Base-by-base conservation (phyloP, 1,284 basidiomycete genomes). In the Chiua sp. region DNA sequence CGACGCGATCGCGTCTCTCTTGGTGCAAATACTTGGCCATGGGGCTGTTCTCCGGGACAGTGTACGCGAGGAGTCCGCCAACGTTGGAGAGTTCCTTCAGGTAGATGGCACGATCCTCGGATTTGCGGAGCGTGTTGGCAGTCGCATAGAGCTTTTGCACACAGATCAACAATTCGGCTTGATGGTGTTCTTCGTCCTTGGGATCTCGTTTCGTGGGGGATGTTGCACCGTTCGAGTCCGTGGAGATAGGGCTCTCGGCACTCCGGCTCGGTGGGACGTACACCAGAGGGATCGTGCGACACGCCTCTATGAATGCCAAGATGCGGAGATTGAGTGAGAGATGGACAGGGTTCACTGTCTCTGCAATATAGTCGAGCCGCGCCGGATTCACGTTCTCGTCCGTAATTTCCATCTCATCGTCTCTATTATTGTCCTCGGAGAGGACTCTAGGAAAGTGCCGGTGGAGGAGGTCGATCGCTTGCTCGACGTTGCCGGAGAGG, bases 251-350 rank as follows among this genome's bases (percentile, higher is more conserved):
- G 30, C 51, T 56, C 46, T 55, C 55, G 33, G 26, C 7, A 42
- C 35, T 30, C 37, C 33, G 59, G 33, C 18, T 37, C 3, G 55
- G 61, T 5, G 71, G 56, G 3, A 28, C 48, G 66, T 83, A 84
- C 6, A 76, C 75, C 4, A 92, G 79, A 16, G 91, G 87, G 6
- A 85, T 73, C 1, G 90, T 88, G 37, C 94, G 87, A 63, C 91
- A 88, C 11, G 88, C 82, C 73, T 96, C 94, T 66, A 92, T 87
- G 75, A 95, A 96, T 1, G 86, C 84, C 50, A 91, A 87, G 42
- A 96, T 91, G 65, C 90, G 91, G 51, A 96, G 83, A 68, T 96
- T 94, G 64, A 96, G 83, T 42, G 81, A 79, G 51, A 96, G 80
- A 68, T 94, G 92, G 2, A 80, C 76, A 20, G 93, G 90, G 52